A percentile compares a stretch with the other conserved stretches of the same genome.
Conservation (phyloP, 1,284 basidiomycete species). For the Pseudozyma hubeiensis region DNA sequence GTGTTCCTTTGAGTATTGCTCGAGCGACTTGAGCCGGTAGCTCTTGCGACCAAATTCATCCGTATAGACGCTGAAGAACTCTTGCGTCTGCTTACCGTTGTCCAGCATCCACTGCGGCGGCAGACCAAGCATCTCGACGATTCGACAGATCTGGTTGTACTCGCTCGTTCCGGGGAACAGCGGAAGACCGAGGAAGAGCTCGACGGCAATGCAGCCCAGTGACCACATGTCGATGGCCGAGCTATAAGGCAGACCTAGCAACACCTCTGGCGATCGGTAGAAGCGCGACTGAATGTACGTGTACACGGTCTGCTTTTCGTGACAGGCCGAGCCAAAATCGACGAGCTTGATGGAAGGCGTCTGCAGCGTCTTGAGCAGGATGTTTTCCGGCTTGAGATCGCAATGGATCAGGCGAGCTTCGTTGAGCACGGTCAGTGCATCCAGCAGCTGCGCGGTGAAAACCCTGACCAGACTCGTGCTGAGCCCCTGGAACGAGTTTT, state of each 20-base stretch:
- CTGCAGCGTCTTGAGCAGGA: conserved; percentile 75
- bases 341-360: conserved; percentile 99
- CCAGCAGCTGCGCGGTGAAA: conserved; percentile 93
- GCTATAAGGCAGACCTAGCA: conserved; percentile 93
- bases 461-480: conserved; percentile 97
- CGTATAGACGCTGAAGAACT: conserved; percentile 87
- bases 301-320: conserved; percentile 98
- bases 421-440: conserved; percentile 90
- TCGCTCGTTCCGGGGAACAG: conserved; percentile 98
- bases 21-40: conserved; percentile 88
- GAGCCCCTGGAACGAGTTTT: conserved; percentile 98
- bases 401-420: conserved; percentile 97
- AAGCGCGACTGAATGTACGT: conserved; percentile 99
- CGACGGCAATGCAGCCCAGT: conserved; percentile 93
- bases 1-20: conserved; percentile 95
- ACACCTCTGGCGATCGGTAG: conserved; percentile 96
- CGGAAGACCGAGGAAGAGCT: conserved; percentile 94
- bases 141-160: conserved; percentile 96
- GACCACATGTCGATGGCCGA: conserved; percentile 97
- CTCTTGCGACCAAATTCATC: conserved; percentile 88
- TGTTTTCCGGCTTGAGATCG: conserved; percentile 82
- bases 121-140: conserved; percentile 96
- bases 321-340: conserved; percentile 98
- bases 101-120: conserved; percentile 95
- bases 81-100: conserved; percentile 90